Percentiles rank a stretch among this genome's conserved stretches.
phyloP scores from a whole-genome alignment of 2,329 filamentous ascomycete species.

The Scortechinia acanthostroma region DNA sequence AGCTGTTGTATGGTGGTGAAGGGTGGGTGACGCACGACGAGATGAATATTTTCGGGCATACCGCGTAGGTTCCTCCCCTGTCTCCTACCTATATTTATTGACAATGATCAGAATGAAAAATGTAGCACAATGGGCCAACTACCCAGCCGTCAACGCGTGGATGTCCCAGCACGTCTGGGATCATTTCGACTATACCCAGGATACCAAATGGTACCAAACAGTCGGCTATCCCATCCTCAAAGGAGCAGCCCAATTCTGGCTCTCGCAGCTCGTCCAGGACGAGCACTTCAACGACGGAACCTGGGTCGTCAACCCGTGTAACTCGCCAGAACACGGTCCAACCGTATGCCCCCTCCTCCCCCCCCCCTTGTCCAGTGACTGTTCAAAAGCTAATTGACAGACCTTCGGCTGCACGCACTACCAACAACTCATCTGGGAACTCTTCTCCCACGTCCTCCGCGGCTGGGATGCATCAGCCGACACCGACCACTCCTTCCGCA shows the following conservation, averaged over 20 bases:
- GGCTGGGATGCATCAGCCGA: constrained; percentile 12
- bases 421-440: constrained; percentile 38
- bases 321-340: constrained; percentile 46
- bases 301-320: constrained; percentile 48
- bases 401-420: constrained; percentile 45
- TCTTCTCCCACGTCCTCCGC: constrained; percentile 26
- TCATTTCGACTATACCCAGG: constrained; percentile 41
- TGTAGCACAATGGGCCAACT: too few relatives aligned
- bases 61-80: too few relatives aligned
- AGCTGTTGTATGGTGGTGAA: too few relatives aligned
- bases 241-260: constrained; percentile 44
- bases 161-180: constrained; percentile 54
- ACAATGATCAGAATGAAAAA: too few relatives aligned
- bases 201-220: constrained; percentile 33
- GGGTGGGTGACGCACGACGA: too few relatives aligned
- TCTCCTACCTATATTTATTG: too few relatives aligned
- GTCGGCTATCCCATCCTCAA: constrained; percentile 44
- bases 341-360: too few relatives aligned
- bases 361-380: too few relatives aligned
- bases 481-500: constrained; percentile 16
- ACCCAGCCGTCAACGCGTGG: constrained; percentile 43
- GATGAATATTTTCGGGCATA: too few relatives aligned
- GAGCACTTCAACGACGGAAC: constrained; percentile 37
- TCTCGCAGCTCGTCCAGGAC: constrained; percentile 42
- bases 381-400: too few relatives aligned